Conservation (phyloP, 1,284 basidiomycete species). For the Pyrrhoderma noxium region DNA sequence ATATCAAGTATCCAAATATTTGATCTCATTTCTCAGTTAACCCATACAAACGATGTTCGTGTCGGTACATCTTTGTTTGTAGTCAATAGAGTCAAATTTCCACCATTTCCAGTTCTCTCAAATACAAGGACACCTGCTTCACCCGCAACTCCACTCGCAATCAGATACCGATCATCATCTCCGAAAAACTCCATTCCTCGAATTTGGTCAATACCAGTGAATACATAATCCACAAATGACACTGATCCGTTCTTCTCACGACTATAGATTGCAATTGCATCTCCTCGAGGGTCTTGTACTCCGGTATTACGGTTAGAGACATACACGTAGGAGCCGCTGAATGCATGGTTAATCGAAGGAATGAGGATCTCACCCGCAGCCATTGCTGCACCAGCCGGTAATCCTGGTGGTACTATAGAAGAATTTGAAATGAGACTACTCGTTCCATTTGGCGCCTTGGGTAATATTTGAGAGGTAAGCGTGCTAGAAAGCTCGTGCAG, state of each 20-base stretch:
- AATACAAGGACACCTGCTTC: slow-evolving; percentile 48
- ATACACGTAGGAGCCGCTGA: slow-evolving; percentile 52
- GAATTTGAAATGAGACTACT: slow-evolving; percentile 43
- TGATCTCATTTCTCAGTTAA: slow-evolving; percentile 6
- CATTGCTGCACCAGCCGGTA: slow-evolving; percentile 40
- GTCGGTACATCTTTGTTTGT: slow-evolving; percentile 45
- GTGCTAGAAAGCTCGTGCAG: slow-evolving; percentile 61
- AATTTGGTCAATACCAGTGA: slow-evolving; percentile 56
- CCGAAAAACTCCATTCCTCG: slow-evolving; percentile 57
- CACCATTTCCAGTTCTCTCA: slow-evolving; percentile 45
- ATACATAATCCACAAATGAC: slow-evolving; percentile 39
- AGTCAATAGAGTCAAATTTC: slow-evolving; percentile 43
- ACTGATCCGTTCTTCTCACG: background rate
- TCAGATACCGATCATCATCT: slow-evolving; percentile 45
- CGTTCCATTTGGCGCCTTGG: slow-evolving; percentile 37
- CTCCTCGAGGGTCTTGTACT: slow-evolving; percentile 42
- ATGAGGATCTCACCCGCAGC: slow-evolving; percentile 56
- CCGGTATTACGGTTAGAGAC: slow-evolving; percentile 61
- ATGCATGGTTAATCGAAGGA: slow-evolving; percentile 38
- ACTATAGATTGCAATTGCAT: slow-evolving; percentile 55
- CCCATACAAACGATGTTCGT: slow-evolving; percentile 46
- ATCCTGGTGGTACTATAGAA: slow-evolving; percentile 47
- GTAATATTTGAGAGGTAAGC: slow-evolving; percentile 54
- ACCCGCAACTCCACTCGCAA: slow-evolving; percentile 46
- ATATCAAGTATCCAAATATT: no score